These are phyloP conservation scores for Lentinula detonsa DNA, from an alignment of 768 basidiomycete genomes.

Conservation along the genomic window DNA sequence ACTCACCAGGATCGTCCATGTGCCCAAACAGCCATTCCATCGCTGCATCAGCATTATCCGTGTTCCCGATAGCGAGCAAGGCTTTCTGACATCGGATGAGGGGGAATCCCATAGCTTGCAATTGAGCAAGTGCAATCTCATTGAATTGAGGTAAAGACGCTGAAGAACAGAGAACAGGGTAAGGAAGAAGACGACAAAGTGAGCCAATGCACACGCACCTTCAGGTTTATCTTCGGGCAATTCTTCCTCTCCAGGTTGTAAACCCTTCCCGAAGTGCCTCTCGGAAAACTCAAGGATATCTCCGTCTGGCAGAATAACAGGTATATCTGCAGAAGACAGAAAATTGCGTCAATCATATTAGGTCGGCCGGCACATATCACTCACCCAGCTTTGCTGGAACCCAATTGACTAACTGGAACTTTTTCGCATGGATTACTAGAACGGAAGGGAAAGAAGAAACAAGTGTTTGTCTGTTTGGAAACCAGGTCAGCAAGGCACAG, in stretches of 20 bases:
- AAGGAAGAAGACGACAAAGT: neutral
- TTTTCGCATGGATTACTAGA: conserved; percentile 85
- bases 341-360: too few relatives aligned
- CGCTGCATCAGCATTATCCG: conserved; percentile 62
- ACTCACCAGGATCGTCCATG: conserved; percentile 87
- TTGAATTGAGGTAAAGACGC: conserved; percentile 62
- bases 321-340: conserved; percentile 59
- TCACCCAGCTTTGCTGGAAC: conserved; percentile 90
- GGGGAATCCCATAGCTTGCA: conserved; percentile 93
- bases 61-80: conserved; percentile 77
- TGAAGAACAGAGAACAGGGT: conserved; percentile 22
- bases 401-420: conserved; percentile 95
- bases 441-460: conserved; percentile 88
- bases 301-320: conserved; percentile 60
- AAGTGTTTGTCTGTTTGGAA: conserved; percentile 47
- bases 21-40: conserved; percentile 96
- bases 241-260: conserved; percentile 63
- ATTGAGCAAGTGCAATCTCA: conserved; percentile 61
- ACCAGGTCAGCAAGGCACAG: neutral
- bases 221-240: conserved; percentile 46
- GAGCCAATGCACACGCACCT: neutral
- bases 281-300: conserved; percentile 55
- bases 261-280: conserved; percentile 59
- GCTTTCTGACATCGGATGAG: conserved; percentile 83
- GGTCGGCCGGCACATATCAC: conserved; percentile 13